These are phyloP conservation scores for Gossypium laxum DNA, from an alignment of 441 rosid species.

Conservation along the genomic window DNA sequence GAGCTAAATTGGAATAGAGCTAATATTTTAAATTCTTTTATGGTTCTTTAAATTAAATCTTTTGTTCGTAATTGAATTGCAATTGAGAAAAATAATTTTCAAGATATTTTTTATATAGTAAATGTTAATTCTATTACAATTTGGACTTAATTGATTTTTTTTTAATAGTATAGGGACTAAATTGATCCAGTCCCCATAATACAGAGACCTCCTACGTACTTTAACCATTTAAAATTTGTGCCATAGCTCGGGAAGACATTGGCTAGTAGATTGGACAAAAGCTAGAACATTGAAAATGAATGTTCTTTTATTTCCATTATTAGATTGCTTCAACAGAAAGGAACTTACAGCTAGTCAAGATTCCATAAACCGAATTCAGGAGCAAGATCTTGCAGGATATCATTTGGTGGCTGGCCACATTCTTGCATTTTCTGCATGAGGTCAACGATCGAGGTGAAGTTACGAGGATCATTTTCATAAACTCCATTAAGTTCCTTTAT, in stretches of 20 bases:
- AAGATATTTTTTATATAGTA: too few species aligned
- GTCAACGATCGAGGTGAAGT: slow-evolving; percentile 36
- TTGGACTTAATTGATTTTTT: too few species aligned
- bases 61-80: too few species aligned
- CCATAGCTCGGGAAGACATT: background rate
- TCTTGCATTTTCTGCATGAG: background rate
- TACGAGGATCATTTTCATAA: slow-evolving; percentile 61
- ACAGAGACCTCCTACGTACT: too few species aligned
- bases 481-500: slow-evolving; percentile 70
- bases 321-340: background rate
- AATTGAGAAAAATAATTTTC: too few species aligned
- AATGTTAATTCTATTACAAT: too few species aligned
- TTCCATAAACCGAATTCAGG: slow-evolving; percentile 72
- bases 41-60: too few species aligned
- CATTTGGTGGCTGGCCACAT: slow-evolving; percentile 48
- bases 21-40: too few species aligned
- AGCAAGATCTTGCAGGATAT: slow-evolving; percentile 76
- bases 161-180: too few species aligned
- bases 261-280: background rate
- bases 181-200: too few species aligned
- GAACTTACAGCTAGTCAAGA: background rate
- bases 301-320: background rate
- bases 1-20: too few species aligned
- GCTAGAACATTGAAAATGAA: background rate
- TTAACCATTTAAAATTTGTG: too few species aligned